A percentile compares a stretch with the other conserved stretches of the same genome.
phyloP scores from a whole-genome alignment of 306 rosid species.

The Sicyos baderoa region DNA sequence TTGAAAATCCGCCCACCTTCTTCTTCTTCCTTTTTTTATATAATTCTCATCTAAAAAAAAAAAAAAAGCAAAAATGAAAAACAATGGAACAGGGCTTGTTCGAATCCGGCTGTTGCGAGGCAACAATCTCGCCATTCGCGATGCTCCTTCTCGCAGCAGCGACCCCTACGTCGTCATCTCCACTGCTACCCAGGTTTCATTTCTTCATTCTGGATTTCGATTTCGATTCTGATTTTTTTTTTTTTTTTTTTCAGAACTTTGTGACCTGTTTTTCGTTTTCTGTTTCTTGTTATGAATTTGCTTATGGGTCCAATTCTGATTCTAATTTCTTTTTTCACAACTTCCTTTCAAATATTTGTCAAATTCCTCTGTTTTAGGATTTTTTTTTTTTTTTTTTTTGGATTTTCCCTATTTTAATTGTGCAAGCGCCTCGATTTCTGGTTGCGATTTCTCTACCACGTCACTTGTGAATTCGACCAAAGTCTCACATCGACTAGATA shows the following conservation, averaged over 20 bases:
- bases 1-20: not conserved
- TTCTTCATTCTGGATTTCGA: not conserved
- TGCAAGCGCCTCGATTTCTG: not conserved
- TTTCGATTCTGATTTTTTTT: too few relatives aligned
- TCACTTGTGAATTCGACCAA: too few relatives aligned
- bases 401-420: too few relatives aligned
- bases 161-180: slow-evolving; percentile 63
- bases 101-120: slow-evolving; percentile 59
- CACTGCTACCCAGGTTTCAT: slow-evolving; percentile 41
- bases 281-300: too few relatives aligned
- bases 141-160: slow-evolving; percentile 38
- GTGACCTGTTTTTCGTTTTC: not conserved
- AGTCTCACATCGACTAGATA: too few relatives aligned
- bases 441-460: not conserved
- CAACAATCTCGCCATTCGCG: slow-evolving; percentile 61
- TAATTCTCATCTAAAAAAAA: not conserved
- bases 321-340: too few relatives aligned
- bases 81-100: slow-evolving; percentile 46
- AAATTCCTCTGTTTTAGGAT: not conserved
- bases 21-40: not conserved
- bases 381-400: not conserved
- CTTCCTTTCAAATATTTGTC: too few relatives aligned
- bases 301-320: not conserved
- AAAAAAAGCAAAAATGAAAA: slow-evolving; percentile 21
- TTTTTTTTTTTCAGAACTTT: not conserved